A percentile compares a stretch with the other conserved stretches of the same genome.
These are phyloP conservation scores for Debaryomyces prosopidis DNA, from an alignment of 805 yeast species.

Conservation along the genomic window DNA sequence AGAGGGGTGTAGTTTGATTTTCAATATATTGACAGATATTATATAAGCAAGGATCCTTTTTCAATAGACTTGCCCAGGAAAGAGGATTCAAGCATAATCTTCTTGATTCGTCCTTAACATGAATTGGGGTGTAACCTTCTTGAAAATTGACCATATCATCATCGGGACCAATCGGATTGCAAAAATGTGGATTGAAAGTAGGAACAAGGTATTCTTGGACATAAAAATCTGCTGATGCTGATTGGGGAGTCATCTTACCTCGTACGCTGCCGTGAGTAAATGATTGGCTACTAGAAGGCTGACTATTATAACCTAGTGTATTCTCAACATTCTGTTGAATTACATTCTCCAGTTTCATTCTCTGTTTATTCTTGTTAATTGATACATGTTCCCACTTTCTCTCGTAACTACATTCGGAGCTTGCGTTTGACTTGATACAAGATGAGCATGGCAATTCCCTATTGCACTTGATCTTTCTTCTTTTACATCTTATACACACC, in stretches of 20 bases:
- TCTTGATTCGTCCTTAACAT: conserved; percentile 25
- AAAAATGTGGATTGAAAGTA: background rate
- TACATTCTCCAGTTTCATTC: too few species aligned
- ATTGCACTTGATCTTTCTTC: conserved; percentile 34
- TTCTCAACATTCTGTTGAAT: too few species aligned
- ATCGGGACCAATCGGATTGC: conserved; percentile 5
- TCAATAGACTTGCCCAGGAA: conserved; percentile 42
- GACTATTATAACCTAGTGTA: too few species aligned
- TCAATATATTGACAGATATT: conserved; percentile 4
- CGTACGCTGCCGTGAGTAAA: too few species aligned
- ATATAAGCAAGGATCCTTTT: conserved; percentile 38
- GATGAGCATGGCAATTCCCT: conserved; percentile 34
- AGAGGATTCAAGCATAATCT: conserved; percentile 51
- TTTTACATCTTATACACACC: conserved; percentile 35
- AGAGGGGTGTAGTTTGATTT: background rate
- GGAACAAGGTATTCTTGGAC: too few species aligned
- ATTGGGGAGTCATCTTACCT: too few species aligned
- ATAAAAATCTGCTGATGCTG: too few species aligned
- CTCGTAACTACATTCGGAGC: background rate
- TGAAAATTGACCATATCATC: conserved; percentile 38
- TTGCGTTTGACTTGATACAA: conserved; percentile 27
- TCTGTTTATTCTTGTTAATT: background rate
- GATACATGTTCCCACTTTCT: background rate
- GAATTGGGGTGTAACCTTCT: conserved; percentile 41
- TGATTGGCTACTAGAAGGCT: too few species aligned